phyloP scores from a whole-genome alignment of 352 stramenopile genomes.

The Phytopythium aichiense region DNA sequence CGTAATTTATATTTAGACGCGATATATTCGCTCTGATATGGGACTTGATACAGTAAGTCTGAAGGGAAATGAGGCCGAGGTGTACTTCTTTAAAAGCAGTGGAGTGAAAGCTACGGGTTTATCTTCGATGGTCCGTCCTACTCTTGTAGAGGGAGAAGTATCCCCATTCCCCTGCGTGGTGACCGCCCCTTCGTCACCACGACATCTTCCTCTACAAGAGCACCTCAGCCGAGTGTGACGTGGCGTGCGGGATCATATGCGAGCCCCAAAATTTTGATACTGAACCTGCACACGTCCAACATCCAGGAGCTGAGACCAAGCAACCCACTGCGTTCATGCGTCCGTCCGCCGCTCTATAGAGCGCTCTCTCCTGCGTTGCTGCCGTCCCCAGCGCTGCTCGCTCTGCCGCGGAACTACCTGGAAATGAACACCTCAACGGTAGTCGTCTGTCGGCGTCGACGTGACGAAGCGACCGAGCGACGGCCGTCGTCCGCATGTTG shows the following conservation, averaged over 20 bases:
- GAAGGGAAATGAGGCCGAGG: too few species aligned
- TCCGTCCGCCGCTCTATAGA: neutral
- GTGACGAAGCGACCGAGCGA: neutral
- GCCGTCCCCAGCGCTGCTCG: neutral
- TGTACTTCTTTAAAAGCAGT: too few species aligned
- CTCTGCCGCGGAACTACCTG: neutral
- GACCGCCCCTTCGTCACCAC: conserved; percentile 3
- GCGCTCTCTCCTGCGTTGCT: neutral
- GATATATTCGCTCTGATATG: neutral
- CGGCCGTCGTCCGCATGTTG: conserved; percentile 1
- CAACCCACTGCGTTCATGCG: too few species aligned
- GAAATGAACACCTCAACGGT: too few species aligned
- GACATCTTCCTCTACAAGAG: conserved; percentile 3
- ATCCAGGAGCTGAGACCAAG: neutral
- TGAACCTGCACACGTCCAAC: neutral
- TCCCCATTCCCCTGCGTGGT: neutral
- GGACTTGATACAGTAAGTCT: neutral
- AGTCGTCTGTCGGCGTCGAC: neutral
- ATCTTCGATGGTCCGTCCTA: conserved; percentile 2
- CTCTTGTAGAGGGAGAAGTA: conserved; percentile 8
- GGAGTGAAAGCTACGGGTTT: neutral
- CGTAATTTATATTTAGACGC: neutral
- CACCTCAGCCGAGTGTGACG: neutral
- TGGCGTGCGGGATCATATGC: neutral
- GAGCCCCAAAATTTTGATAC: neutral